A percentile compares a stretch with the other conserved stretches of the same genome.
phyloP scores from a whole-genome alignment of 2,329 filamentous ascomycete species.

The Emergomyces africanus region DNA sequence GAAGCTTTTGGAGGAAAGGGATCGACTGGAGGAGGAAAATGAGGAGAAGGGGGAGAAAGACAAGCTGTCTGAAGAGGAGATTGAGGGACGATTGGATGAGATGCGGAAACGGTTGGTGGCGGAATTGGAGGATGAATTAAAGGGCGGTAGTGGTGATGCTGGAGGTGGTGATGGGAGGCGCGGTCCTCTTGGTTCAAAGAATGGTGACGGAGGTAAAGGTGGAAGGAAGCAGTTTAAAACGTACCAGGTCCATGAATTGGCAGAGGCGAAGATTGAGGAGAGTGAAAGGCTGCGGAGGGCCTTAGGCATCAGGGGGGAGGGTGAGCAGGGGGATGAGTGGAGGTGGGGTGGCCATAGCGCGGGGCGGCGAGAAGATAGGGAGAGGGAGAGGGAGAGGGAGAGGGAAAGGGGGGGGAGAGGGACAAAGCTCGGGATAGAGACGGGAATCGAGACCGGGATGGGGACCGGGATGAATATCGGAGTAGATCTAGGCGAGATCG shows the following conservation, averaged over 20 bases:
- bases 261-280: slow-evolving; percentile 91
- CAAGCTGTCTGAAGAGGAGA: slow-evolving; percentile 64
- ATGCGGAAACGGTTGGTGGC: slow-evolving; percentile 51
- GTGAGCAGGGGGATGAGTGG: slow-evolving; percentile 60
- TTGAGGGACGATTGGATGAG: slow-evolving; percentile 60
- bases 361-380: slow-evolving; percentile 6
- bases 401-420: slow-evolving; percentile 14
- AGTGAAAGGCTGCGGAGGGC: slow-evolving; percentile 78
- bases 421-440: not conserved
- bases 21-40: slow-evolving; percentile 76
- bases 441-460: not conserved
- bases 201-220: slow-evolving; percentile 11
- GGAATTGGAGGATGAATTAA: slow-evolving; percentile 39
- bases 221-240: slow-evolving; percentile 54
- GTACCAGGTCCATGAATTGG: slow-evolving; percentile 92
- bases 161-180: slow-evolving; percentile 2
- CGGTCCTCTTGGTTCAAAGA: slow-evolving; percentile 14
- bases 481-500: slow-evolving; percentile 1
- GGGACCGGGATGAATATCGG: not conserved
- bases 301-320: slow-evolving; percentile 77
- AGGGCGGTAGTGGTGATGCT: slow-evolving; percentile 13
- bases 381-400: slow-evolving; percentile 6
- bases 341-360: slow-evolving; percentile 6
- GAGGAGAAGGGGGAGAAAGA: slow-evolving; percentile 16
- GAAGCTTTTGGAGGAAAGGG: slow-evolving; percentile 79